Evolutionary conservation across 306 rosid genomes (phyloP), one percentile per base, ranked within the genome.

Genomic region (Carpinus viminea): DNA sequence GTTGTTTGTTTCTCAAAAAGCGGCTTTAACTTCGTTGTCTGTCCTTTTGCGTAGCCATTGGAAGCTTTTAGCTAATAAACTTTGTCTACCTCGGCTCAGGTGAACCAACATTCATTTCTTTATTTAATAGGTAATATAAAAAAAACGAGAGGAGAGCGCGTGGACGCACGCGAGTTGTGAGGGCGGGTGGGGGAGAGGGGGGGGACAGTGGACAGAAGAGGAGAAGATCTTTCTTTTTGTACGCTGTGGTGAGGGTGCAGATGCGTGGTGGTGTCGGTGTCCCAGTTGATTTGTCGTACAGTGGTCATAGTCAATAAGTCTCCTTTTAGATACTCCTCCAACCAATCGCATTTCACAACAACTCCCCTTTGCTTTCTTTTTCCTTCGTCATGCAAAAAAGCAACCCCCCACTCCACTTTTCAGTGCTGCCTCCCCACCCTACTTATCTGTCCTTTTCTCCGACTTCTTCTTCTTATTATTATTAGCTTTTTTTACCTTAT

Each of bases 231-330:
- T 57, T 57, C 34, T 20, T 57, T 57, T 21, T 16, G 70, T 47
- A 17, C 13, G 31, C 10, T 11, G 36, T 31, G 16, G 16, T 2
- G 70, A 8, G 48, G 17, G 21, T 65, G 64, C 43, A 18, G 11
- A 50, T 55, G 72, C 68, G 73, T 24, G 20, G 72, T 64, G 53
- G 52, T 59, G 80, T 76, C 74, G 80, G 66, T 76, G 80, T 76
- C 53, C 12, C 74, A 66, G 65, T 11, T 65, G 73, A 64, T 76
- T 38, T 64, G 62, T 24, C 9, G 60, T 66, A 66, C 71, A 16
- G 26, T 38, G 50, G 71, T 36, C 48, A 16, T 17, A 26, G 38
- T 26, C 71, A 38, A 8, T 41, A 15, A 18, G n/a, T 43, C 7
- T 21, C 20, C 62, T 20, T 31, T 31, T 52, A 76, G 80, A 76